These are phyloP conservation scores for Ganoderma boninense DNA, from an alignment of 1,284 basidiomycete genomes.

Conservation along the genomic window DNA sequence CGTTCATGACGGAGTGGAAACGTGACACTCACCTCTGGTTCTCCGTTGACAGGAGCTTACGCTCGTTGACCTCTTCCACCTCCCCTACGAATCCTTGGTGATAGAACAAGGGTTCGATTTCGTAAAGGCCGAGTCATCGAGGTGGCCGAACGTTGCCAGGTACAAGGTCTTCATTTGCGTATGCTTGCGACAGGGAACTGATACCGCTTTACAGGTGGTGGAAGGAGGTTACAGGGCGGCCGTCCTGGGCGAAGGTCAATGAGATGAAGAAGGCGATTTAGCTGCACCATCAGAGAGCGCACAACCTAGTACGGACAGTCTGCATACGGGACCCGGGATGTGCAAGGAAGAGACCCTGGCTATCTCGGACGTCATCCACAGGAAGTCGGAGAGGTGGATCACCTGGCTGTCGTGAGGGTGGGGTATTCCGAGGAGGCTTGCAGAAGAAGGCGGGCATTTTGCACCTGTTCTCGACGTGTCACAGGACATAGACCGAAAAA, in stretches of 20 bases:
- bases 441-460: no score
- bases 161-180: neutral
- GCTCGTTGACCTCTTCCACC: constrained; percentile 39
- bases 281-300: neutral
- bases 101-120: constrained; percentile 32
- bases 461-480: no score
- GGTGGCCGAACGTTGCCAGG: constrained; percentile 43
- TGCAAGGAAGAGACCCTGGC: neutral
- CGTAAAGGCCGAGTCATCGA: constrained; percentile 29
- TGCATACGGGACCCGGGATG: neutral
- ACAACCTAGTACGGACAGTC: no score
- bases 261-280: neutral
- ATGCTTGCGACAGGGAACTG: neutral
- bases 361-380: no score
- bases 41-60: neutral
- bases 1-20: neutral
- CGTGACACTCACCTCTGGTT: neutral
- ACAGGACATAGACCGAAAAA: no score
- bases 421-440: no score
- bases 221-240: constrained; percentile 45
- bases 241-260: constrained; percentile 47
- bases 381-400: no score
- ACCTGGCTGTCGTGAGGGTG: no score
- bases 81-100: constrained; percentile 51
- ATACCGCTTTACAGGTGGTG: constrained; percentile 41